Conservation (phyloP, 1,139 yeast genomes). For the Zygotorulaspora mrakii region DNA sequence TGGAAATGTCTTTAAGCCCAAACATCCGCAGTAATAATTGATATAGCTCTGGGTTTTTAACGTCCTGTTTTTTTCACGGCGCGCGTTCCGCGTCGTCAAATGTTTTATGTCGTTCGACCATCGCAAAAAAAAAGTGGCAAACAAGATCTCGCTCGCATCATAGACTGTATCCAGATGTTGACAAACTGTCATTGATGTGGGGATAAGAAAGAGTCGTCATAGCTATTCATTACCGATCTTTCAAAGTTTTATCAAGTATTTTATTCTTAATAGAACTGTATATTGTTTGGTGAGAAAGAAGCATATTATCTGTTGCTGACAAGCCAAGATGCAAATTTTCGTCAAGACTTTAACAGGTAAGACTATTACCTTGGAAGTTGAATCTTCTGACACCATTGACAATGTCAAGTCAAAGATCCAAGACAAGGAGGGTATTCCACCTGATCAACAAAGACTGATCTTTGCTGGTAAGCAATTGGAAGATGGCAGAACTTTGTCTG, state of each 20-base stretch:
- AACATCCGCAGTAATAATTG: background rate
- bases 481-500: slow-evolving; percentile 98
- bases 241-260: too few species aligned
- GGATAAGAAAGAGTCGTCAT: too few species aligned
- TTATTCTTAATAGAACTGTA: slow-evolving; percentile 1
- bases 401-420: slow-evolving; percentile 99
- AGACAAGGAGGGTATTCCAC: slow-evolving; percentile 99
- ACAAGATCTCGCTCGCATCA: too few species aligned
- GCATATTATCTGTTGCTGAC: slow-evolving; percentile 41
- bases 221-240: too few species aligned
- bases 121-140: too few species aligned
- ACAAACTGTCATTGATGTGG: too few species aligned
- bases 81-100: slow-evolving; percentile 1
- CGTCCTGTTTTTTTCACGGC: background rate
- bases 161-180: too few species aligned
- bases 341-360: slow-evolving; percentile 98
- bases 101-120: background rate
- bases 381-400: slow-evolving; percentile 98
- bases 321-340: slow-evolving; percentile 87
- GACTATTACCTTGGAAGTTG: slow-evolving; percentile 99
- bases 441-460: slow-evolving; percentile 99
- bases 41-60: background rate
- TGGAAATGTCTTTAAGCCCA: background rate
- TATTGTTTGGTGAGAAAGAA: slow-evolving; percentile 38
- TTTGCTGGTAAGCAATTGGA: slow-evolving; percentile 99